phyloP scores from a whole-genome alignment of 1,139 yeast species.

The Pichia inconspicua region DNA sequence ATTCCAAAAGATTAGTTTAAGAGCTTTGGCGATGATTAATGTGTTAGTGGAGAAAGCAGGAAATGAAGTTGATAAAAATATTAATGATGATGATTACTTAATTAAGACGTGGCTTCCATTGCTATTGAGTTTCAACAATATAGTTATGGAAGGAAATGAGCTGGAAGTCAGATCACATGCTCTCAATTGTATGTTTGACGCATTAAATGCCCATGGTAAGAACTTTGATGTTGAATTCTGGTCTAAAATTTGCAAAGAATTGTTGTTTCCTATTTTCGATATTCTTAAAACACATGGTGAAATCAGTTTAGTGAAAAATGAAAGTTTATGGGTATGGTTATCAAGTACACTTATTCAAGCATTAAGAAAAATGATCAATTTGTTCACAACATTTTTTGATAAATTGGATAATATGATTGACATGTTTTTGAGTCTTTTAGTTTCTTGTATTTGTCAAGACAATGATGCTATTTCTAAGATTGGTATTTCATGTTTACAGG shows the following conservation, averaged over 20 bases:
- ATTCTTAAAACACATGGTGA: conserved; percentile 74
- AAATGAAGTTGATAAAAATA: conserved; percentile 20
- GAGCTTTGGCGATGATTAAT: conserved; percentile 71
- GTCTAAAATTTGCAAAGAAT: conserved; percentile 68
- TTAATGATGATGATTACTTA: conserved; percentile 32
- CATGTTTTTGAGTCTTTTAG: conserved; percentile 68
- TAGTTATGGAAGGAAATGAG: conserved; percentile 90
- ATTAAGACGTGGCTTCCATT: conserved; percentile 69
- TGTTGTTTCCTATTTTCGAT: conserved; percentile 84
- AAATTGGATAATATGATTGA: conserved; percentile 64
- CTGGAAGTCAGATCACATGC: conserved; percentile 91
- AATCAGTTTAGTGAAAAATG: conserved; percentile 54
- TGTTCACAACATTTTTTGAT: conserved; percentile 74
- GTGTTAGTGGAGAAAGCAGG: conserved; percentile 56
- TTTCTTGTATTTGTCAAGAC: conserved; percentile 90
- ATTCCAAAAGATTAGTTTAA: conserved; percentile 74
- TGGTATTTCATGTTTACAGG: conserved; percentile 83
- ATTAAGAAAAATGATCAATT: conserved; percentile 74
- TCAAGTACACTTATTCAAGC: conserved; percentile 96
- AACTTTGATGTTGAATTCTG: conserved; percentile 71
- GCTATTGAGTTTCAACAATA: conserved; percentile 75
- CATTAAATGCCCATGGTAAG: conserved; percentile 70
- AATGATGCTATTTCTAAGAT: conserved; percentile 94
- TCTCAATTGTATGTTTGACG: conserved; percentile 70
- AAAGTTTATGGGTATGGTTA: conserved; percentile 88